These are phyloP conservation scores for Nemania serpens DNA, from an alignment of 2,329 filamentous ascomycete genomes.

Conservation along the genomic window DNA sequence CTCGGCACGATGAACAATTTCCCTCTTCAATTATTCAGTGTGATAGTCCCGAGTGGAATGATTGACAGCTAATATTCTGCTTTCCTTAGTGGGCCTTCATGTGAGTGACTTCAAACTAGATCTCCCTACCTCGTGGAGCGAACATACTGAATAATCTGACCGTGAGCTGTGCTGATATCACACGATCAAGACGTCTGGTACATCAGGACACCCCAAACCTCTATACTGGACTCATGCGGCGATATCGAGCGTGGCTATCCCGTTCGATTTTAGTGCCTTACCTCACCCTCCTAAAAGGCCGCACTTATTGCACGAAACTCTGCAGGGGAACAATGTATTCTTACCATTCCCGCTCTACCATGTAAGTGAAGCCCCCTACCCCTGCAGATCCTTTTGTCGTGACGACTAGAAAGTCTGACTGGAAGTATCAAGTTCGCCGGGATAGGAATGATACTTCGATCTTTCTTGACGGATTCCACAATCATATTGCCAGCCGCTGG, in stretches of 20 bases:
- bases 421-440: conserved; percentile 21
- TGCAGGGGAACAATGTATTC: conserved; percentile 24
- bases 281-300: conserved; percentile 11
- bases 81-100: conserved; percentile 21
- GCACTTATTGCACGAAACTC: conserved; percentile 7
- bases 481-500: conserved; percentile 32
- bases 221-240: conserved; percentile 36
- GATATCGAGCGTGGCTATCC: conserved; percentile 24
- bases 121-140: not conserved
- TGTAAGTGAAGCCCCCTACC: conserved; percentile 10
- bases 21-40: not conserved
- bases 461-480: conserved; percentile 15
- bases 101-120: not conserved
- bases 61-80: conserved; percentile 5
- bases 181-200: conserved; percentile 24
- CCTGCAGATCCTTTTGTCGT: not conserved
- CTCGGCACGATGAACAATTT: not conserved
- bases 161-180: not conserved
- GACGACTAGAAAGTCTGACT: conserved; percentile 3
- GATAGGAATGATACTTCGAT: conserved; percentile 18
- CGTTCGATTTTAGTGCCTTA: conserved; percentile 17
- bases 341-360: conserved; percentile 24
- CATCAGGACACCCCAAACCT: conserved; percentile 37
- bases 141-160: not conserved
- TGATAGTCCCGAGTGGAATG: not conserved